Conservation (phyloP, 2,329 filamentous ascomycete genomes). For the Fusarium mexicanum region DNA sequence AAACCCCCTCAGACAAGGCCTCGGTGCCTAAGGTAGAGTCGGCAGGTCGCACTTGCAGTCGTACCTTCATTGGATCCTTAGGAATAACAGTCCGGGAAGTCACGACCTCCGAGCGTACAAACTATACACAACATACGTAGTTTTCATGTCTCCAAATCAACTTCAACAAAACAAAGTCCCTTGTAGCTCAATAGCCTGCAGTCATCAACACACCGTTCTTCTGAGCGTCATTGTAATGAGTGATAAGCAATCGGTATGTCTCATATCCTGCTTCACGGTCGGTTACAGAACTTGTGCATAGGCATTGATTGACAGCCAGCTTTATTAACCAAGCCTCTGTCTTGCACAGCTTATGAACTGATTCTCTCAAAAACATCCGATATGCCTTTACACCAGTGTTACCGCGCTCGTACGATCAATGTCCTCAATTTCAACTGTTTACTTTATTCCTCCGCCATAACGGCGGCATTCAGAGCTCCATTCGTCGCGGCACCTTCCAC, state of each 20-base stretch:
- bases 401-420: conserved; percentile 23
- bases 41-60: conserved; percentile 6
- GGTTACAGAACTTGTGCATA: not conserved
- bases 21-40: not conserved
- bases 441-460: not conserved
- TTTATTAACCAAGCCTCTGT: not conserved
- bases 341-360: not conserved
- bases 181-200: not conserved
- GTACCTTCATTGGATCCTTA: not conserved
- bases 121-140: conserved; percentile 8
- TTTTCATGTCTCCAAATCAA: not conserved
- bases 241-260: not conserved
- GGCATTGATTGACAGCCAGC: not conserved
- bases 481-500: not conserved
- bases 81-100: conserved; percentile 7
- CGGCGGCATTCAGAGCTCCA: not conserved
- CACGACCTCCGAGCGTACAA: conserved; percentile 9
- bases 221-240: not conserved
- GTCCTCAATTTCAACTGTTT: conserved; percentile 1
- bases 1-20: not conserved
- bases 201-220: not conserved
- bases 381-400: conserved; percentile 23
- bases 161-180: not conserved
- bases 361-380: not conserved
- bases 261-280: not conserved